Evolutionary conservation across 148 eudicot genomes (phyloP), one percentile per base, ranked within the genome.

Genomic region (Bassia scoparia): DNA sequence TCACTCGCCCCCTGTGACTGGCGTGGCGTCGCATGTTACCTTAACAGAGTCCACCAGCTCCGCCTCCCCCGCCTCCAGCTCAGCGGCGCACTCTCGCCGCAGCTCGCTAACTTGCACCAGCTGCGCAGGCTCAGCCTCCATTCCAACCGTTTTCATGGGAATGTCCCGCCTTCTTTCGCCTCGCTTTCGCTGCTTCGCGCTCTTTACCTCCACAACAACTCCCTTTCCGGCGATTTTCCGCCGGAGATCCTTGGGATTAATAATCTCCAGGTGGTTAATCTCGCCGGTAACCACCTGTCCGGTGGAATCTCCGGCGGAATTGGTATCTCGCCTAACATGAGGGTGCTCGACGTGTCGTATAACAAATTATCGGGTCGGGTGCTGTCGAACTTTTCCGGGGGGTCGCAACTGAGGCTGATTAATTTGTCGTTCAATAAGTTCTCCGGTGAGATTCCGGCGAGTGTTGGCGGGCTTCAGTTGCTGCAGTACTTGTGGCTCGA

Each of bases 1-100:
- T 76, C 88, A 5, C 49, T 71, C 0, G 88, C 95, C 18, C 95
- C 95, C 0, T 89, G 95, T 73, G 95, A 89, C 80, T 89, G 95
- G 95, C 87, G 80, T 31, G 95, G 95, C 44, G 68, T 89, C 6
- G 30, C 20, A 26, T 89, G 95, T 67, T 59, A 33, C 62, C 34
- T 68, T 27, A 44, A 21, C 78, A 64, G 80, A 16, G 86, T 84
- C 1, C 48, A 65, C 11, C 79, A 83, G 15, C 84, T 89, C 70
- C 84, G 83, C 17, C 81, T 89, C 12, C 89, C 95, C 27, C 77
- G 75, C 6, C 85, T 87, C 23, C 84, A 60, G 1, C 89, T 89
- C 62, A 49, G 63, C 43, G 95, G 91, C 37, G 58, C 13, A 0
- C 70, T 89, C 46, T 65, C 87, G 0, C 77, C n/a, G 0, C 60